Percentiles rank a stretch among this genome's conserved stretches.
phyloP scores from a whole-genome alignment of 495 filamentous ascomycete species.

The Podospora anserina region DNA sequence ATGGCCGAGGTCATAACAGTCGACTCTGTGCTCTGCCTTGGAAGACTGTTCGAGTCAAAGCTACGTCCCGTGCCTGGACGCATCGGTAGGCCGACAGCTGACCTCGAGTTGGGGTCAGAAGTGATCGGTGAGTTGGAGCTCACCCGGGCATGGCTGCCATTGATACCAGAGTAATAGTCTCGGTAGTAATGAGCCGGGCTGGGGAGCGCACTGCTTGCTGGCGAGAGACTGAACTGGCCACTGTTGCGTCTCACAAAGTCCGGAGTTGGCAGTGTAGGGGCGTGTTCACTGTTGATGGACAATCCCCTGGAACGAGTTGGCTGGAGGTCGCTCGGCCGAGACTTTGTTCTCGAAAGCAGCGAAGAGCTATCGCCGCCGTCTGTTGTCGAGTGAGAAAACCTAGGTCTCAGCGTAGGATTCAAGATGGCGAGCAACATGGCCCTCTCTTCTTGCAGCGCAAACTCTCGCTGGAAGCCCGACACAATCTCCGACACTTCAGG shows the following conservation, averaged over 20 bases:
- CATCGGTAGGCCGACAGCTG: slow-evolving; percentile 28
- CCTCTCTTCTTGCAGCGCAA: slow-evolving; percentile 55
- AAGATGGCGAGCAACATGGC: slow-evolving; percentile 49
- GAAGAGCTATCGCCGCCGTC: slow-evolving; percentile 47
- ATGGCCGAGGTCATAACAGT: slow-evolving; percentile 35
- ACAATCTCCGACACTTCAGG: slow-evolving; percentile 67
- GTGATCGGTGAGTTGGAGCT: slow-evolving; percentile 44
- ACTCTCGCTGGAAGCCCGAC: slow-evolving; percentile 69
- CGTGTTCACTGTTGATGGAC: slow-evolving; percentile 62
- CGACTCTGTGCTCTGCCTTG: slow-evolving; percentile 47
- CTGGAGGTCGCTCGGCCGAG: slow-evolving; percentile 38
- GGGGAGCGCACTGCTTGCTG: slow-evolving; percentile 42
- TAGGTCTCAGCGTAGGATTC: slow-evolving; percentile 41
- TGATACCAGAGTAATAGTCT: slow-evolving; percentile 45
- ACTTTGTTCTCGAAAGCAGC: slow-evolving; percentile 37
- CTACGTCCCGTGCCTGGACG: slow-evolving; percentile 54
- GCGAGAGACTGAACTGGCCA: slow-evolving; percentile 54
- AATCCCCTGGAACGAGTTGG: slow-evolving; percentile 48
- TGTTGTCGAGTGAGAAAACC: slow-evolving; percentile 47
- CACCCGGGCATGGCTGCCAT: slow-evolving; percentile 29
- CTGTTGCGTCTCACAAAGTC: slow-evolving; percentile 56
- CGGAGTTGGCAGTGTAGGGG: slow-evolving; percentile 57
- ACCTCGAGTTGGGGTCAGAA: slow-evolving; percentile 39
- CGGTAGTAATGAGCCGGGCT: slow-evolving; percentile 52
- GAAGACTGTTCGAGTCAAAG: slow-evolving; percentile 42